Base-by-base conservation (phyloP, 2,329 filamentous ascomycete species). In the Cordyceps javanica region DNA sequence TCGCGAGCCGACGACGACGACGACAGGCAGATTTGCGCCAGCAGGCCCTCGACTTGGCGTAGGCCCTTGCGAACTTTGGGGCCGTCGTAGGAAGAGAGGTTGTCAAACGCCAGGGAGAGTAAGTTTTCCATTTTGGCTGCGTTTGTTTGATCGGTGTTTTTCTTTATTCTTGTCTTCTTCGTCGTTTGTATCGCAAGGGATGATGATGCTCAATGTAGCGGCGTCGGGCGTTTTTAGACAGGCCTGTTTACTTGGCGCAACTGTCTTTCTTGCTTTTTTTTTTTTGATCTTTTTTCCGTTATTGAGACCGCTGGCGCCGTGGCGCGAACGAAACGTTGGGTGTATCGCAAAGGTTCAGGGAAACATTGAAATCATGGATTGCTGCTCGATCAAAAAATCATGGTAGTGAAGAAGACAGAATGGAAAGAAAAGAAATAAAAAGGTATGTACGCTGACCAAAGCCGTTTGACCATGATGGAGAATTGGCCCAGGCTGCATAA, bases 1-100 rank as follows among this genome's bases (percentile, higher is more conserved):
- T n/a, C n/a, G n/a, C n/a, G n/a, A n/a, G 48, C n/a, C 23, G 30
- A 21, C n/a, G 42, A 26, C 14, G 42, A 42, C 30, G 69, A 72
- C 8, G 88, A 88, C 41, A 97, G 85, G 74, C 93, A 97, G 75
- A 97, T 95, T 73, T 96, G 92, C 23, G 93, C 93, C 52, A 97
- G 82, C 46, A 97, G 82, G 32, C 91, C 91, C 75, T 97, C 93
- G 62, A 97, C 91, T 75, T 97, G 93, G 64, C 91, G 88, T 64
- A 97, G 77, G 53, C 93, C 94, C 76, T 97, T 97, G 66, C 91
- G 88, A 69, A 97, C 89, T 76, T 96, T 96, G 70, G 82, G 80
- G 59, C 87, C 86, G 67, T 97, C 91, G 72, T 92, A 92, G 50
- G 92, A 97, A 60, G 92, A 95, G 63, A 97, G 87, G 74, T 96